These are phyloP conservation scores for Penicillium bovifimosum DNA, from an alignment of 495 filamentous ascomycete genomes.

Conservation along the genomic window DNA sequence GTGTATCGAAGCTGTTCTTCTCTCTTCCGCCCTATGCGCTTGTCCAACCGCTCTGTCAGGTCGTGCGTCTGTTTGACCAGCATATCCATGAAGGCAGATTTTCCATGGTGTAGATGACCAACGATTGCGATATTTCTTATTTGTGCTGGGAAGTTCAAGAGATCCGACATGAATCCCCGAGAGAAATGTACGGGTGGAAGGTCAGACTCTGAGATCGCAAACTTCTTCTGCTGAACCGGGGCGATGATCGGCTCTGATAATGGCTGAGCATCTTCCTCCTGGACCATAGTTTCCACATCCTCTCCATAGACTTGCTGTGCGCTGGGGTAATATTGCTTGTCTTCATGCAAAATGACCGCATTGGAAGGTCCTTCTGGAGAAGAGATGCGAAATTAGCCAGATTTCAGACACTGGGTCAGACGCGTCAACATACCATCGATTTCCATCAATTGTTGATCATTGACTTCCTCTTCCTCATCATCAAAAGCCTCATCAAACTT, in stretches of 20 bases:
- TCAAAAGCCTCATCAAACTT: conserved; percentile 70
- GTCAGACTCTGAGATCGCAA: conserved; percentile 85
- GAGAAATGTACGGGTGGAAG: conserved; percentile 83
- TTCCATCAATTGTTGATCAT: conserved; percentile 88
- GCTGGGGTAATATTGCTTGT: conserved; percentile 98
- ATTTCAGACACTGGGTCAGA: background rate
- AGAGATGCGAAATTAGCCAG: conserved; percentile 10
- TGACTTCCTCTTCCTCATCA: conserved; percentile 53
- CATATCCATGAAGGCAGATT: conserved; percentile 98
- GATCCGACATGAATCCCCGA: conserved; percentile 87
- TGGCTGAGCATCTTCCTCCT: conserved; percentile 95
- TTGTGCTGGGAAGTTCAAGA: conserved; percentile 94
- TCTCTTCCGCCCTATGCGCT: conserved; percentile 69
- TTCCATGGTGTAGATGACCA: conserved; percentile 94
- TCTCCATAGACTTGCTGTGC: conserved; percentile 91
- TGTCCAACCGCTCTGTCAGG: conserved; percentile 68
- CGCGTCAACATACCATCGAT: conserved; percentile 60
- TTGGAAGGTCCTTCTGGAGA: conserved; percentile 86
- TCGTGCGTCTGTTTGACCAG: conserved; percentile 92
- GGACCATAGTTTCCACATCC: conserved; percentile 90
- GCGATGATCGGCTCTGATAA: conserved; percentile 89
- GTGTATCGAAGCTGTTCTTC: conserved; percentile 95
- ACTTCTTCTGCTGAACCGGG: conserved; percentile 90
- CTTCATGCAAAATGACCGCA: conserved; percentile 93
- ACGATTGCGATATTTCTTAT: conserved; percentile 87